phyloP scores from a whole-genome alignment of 768 basidiomycete species.

The Coprinopsis cinerea region DNA sequence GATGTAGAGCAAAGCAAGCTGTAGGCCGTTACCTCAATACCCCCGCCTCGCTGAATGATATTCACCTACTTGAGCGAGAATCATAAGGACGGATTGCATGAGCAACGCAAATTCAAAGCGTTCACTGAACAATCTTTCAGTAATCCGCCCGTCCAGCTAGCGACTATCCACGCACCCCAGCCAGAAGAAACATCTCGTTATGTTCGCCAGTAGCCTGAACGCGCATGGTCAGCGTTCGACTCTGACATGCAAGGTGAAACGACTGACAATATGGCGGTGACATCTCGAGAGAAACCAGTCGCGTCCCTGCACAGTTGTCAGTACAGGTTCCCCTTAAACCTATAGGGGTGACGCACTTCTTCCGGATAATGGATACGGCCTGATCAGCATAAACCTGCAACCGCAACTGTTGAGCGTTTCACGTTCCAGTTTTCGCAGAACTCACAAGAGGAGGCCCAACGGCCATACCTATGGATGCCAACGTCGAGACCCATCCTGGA shows the following conservation, averaged over 20 bases:
- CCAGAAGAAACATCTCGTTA: conserved; percentile 90
- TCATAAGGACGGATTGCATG: conserved; percentile 83
- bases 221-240: not conserved
- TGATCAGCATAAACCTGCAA: conserved; percentile 77
- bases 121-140: conserved; percentile 3
- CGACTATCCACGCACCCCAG: conserved; percentile 42
- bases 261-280: conserved; percentile 75
- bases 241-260: conserved; percentile 7
- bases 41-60: not conserved
- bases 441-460: conserved; percentile 68
- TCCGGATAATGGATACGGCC: conserved; percentile 71
- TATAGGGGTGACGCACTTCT: conserved; percentile 42
- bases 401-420: not conserved
- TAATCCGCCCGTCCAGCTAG: not conserved
- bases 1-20: conserved; percentile 78
- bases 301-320: conserved; percentile 50
- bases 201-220: conserved; percentile 71
- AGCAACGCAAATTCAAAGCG: conserved; percentile 73
- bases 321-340: conserved; percentile 2
- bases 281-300: conserved; percentile 81
- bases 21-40: conserved; percentile 13
- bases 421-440: conserved; percentile 8
- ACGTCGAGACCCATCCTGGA: conserved; percentile 59
- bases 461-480: conserved; percentile 77
- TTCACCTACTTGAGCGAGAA: conserved; percentile 62